Evolutionary conservation across 495 filamentous ascomycete species (phyloP).

Genomic region (Tetracladium setigerum): DNA sequence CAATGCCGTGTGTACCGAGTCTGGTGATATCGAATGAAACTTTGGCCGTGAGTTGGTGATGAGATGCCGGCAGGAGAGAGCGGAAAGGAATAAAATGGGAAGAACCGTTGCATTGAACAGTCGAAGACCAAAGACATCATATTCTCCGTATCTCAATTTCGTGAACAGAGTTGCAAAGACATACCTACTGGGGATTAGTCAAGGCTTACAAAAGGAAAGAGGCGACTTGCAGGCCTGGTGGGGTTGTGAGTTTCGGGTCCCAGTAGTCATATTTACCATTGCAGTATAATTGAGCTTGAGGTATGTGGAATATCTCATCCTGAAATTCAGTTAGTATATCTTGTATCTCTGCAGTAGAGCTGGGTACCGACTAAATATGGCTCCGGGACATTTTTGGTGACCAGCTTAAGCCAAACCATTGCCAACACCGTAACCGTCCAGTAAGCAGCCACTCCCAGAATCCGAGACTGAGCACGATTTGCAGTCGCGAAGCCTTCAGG

Average conservation of each 20-base stretch:
- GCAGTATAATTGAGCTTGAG: conserved; percentile 86
- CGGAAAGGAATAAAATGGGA: conserved; percentile 27
- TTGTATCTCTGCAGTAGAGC: background rate
- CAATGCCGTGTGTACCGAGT: conserved; percentile 53
- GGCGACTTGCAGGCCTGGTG: conserved; percentile 71
- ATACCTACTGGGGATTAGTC: conserved; percentile 35
- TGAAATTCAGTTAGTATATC: conserved; percentile 26
- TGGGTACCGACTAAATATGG: conserved; percentile 63
- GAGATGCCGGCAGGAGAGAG: conserved; percentile 24
- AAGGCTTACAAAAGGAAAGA: background rate
- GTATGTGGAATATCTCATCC: conserved; percentile 95
- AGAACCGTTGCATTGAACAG: conserved; percentile 42
- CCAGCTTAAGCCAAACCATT: conserved; percentile 29
- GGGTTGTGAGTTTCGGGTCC: conserved; percentile 97
- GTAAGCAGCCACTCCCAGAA: background rate
- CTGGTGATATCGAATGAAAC: background rate
- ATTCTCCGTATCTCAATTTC: conserved; percentile 26
- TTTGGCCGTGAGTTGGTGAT: conserved; percentile 13
- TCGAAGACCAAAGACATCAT: conserved; percentile 41
- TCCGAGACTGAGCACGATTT: too few species aligned
- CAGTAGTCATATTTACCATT: conserved; percentile 63
- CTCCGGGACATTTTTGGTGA: conserved; percentile 52
- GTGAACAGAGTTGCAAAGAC: conserved; percentile 40
- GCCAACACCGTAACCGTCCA: conserved; percentile 1
- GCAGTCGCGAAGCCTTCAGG: too few species aligned